Evolutionary conservation across 1,139 yeast genomes (phyloP).

Genomic region (Taphrina betulina): DNA sequence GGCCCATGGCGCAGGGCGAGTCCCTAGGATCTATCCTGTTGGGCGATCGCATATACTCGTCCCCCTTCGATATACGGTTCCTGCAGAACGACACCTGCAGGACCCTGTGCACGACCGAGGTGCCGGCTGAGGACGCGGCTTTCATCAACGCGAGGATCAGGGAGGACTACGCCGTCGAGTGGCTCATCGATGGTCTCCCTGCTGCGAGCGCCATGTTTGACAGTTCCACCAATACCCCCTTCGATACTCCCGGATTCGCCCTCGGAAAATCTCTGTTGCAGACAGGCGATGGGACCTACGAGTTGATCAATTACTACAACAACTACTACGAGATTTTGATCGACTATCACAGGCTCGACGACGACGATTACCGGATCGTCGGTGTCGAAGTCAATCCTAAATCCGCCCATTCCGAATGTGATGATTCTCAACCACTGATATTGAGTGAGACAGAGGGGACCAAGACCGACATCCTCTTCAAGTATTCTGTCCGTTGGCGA

Average conservation of each 20-base stretch:
- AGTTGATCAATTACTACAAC: slow-evolving; percentile 53
- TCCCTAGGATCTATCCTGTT: slow-evolving; percentile 88
- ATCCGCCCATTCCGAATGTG: slow-evolving; percentile 57
- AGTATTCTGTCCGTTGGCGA: slow-evolving; percentile 65
- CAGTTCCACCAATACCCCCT: slow-evolving; percentile 47
- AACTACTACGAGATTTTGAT: slow-evolving; percentile 78
- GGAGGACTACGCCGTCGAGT: slow-evolving; percentile 82
- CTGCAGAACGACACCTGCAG: slow-evolving; percentile 67
- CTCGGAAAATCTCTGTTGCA: slow-evolving; percentile 54
- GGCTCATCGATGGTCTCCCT: slow-evolving; percentile 94
- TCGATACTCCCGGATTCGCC: slow-evolving; percentile 78
- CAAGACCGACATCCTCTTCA: slow-evolving; percentile 49
- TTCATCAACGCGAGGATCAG: slow-evolving; percentile 76
- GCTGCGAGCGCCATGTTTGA: slow-evolving; percentile 71
- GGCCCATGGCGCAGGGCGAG: slow-evolving; percentile 73
- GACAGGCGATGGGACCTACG: slow-evolving; percentile 46
- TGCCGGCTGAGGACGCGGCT: slow-evolving; percentile 63
- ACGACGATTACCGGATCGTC: slow-evolving; percentile 74
- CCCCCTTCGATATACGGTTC: slow-evolving; percentile 83
- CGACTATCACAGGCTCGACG: slow-evolving; percentile 78
- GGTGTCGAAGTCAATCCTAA: slow-evolving; percentile 77
- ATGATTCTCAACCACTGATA: slow-evolving; percentile 38
- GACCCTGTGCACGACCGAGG: slow-evolving; percentile 58
- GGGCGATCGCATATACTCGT: slow-evolving; percentile 92
- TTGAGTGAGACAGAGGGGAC: slow-evolving; percentile 38